Base-by-base conservation (phyloP, 2,329 filamentous ascomycete species). In the Nectriaceae sp. region DNA sequence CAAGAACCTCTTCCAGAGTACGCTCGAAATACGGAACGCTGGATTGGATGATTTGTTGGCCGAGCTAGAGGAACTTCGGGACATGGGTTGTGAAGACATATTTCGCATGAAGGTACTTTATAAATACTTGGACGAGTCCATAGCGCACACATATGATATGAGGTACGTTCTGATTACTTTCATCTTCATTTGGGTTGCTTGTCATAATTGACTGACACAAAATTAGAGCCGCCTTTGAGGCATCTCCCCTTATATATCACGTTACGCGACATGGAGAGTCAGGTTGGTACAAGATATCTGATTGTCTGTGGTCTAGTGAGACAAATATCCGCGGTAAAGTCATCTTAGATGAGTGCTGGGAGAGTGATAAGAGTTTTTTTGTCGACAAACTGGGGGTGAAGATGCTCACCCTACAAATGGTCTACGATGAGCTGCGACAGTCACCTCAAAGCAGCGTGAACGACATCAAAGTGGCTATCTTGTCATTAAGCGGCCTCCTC, bases 221-320 rank as follows among this genome's bases (percentile, higher is more conserved):
- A 11, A 8, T 20, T 11, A 59, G 54, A 42, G 18, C 19, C 13
- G 16, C 24, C n/a, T 59, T 59, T 4, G 38, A 57, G 13, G 11
- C 33, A 19, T 29, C 13, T 1, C 38, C 42, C 0, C 46, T 54
- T 4, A 56, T 59, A 0, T 51, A 44, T 13, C 5, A 39, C 21
- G 15, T 18, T 11, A 46, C 33, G 1, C 42, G 16, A 21, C 4
- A 31, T 2, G 24, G 4, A 4, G 10, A 11, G 1, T 5, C 37
- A 16, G 31, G 31, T 3, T 58, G 56, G 53, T 47, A 49, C 35
- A 56, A 40, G 10, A 37, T 24, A 0, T 59, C 49, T 0, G 49
- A 58, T 3, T 56, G 55, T 15, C 11, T 59, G 1, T 59, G 55
- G 55, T 56, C 56, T 2, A 56, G 55, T 4, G 29, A 38, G 6